Base-by-base conservation (phyloP, 1,284 basidiomycete genomes). In the Tremellales sp. region DNA sequence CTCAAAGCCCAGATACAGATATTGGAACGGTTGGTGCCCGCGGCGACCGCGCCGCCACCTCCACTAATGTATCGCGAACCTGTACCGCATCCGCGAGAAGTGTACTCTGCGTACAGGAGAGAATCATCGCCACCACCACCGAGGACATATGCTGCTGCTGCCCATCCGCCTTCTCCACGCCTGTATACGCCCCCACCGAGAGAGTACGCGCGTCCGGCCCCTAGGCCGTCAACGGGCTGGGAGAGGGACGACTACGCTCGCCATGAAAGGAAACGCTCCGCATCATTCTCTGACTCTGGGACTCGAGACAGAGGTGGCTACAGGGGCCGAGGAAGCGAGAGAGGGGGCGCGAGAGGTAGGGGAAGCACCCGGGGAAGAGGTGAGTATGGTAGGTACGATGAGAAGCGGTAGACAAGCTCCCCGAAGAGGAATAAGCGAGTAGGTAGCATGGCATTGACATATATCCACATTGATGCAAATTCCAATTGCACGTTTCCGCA, bases 1-100 rank as follows among this genome's bases (percentile, higher is more conserved):
- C 40, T 56, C 13, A 56, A 52, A 39, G 54, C 47, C 19, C 54
- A 56, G 29, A 45, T 56, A 4, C 39, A 50, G 6, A 42, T 47
- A 21, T 24, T 56, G 6, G 50, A 56, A 29, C 43, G 47, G 38
- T 33, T 52, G 8, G 25, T 46, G 13, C 31, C 36, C n/a, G 42
- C 4, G 32, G 32, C 27, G 2, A 9, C 22, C n/a, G 18, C 35
- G 1, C 10, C 44, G 14, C 35, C 27, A 22, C 25, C 36, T n/a
- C n/a, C n/a, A n/a, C n/a, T n/a, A 22, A n/a, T 35, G 22, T 34
- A 19, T 12, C 13, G 13, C 14, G 19, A 19, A 34, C 9, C 36
- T 21, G 29, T 39, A 5, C 42, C 12, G 28, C 29, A 33, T 3
- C 16, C 36, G 13, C 12, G 37, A 21, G 37, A 16, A 27, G 18